Evolutionary conservation across 2,329 filamentous ascomycete genomes (phyloP), one percentile per base, ranked within the genome.

Genomic region (Fusarium gaditjirri): DNA sequence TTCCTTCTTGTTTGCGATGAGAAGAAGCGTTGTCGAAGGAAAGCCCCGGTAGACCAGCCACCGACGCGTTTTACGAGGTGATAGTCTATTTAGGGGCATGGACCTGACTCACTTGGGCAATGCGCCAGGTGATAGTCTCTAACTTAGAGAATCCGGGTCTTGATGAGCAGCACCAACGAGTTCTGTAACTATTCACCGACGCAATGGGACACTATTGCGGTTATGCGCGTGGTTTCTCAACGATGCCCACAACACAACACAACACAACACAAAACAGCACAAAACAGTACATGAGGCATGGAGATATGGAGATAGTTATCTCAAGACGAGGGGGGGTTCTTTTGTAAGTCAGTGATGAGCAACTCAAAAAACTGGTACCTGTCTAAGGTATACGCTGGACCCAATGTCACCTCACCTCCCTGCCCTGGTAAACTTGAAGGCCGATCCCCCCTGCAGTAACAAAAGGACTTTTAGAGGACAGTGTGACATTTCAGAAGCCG

Each of bases 401-500:
- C 41, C 59, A 47, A 59, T 59, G 57, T 52, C 52, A 65, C 47
- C 35, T 64, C 33, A 36, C 42, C 36, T 55, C 44, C 53, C 25
- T 55, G 39, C 57, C 66, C 58, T 43, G 47, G 49, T 47, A 64
- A 31, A 35, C 44, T 53, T 36, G 39, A 62, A 65, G 65, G 60
- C 41, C 44, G 50, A 72, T 67, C 70, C 61, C 60, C 66, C 70
- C 70, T 72, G 70, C 50, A 65, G 70, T 29, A 66, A 38, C 50
- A 65, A 55, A 13, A 29, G 8, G 43, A 50, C 54, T 56, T 42
- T 33, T 5, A 36, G 29, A 41, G 61, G 43, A 72, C 70, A 72
- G 70, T 72, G 70, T 50, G 52, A 66, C 39, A 8, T 47, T 29
- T 47, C 11, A 31, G 19, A 38, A 19, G 14, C 23, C 36, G 27